Evolutionary conservation across 257 asterid genomes (phyloP), one percentile per base, ranked within the genome.

Genomic region (Solanum appendiculatum): DNA sequence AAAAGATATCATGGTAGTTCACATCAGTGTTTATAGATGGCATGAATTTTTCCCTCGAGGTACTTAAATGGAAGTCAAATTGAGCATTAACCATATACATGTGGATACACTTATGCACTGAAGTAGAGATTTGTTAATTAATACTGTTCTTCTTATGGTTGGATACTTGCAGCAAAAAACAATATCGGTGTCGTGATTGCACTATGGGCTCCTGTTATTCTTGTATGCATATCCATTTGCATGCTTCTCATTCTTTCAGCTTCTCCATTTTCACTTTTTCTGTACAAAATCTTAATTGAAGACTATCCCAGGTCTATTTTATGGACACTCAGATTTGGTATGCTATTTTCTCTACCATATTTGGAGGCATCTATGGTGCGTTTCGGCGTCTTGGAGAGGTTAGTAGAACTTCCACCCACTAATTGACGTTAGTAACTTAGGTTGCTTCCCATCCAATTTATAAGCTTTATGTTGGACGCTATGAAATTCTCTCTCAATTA

Each of bases 351-450:
- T 95, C 99, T 90, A 97, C 99, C 81, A 93, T 95, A 92, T 94
- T 94, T 92, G 99, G 99, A 37, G 99, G 99, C 44, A 94, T 97
- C 91, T 97, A 95, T 92, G 99, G 99, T 51, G 99, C 99, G 74
- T 96, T 96, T 90, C 98, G 99, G 68, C 98, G 99, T 80, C 97
- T 96, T 82, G 99, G 99, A 90, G 99, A 97, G 99, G 99, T 96
- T 83, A 86, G 92, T 86, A 63, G 86, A 63, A 78, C 31, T 90
- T 91, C 77, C 85, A 42, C 44, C 42, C 66, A 29, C 85, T 48
- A 46, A 20, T 48, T 80, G 84, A 46, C 27, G 11, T 80, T 78
- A 27, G 27, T 16, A 15, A 78, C 84, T 78, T 78, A 16, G 27
- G 51, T 25, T 44, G 51, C 23, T 78, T 16, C 64, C 40, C 84